These are phyloP conservation scores for Trypanosoma platydactyli DNA, from an alignment of 208 protist genomes.

Conservation along the genomic window DNA sequence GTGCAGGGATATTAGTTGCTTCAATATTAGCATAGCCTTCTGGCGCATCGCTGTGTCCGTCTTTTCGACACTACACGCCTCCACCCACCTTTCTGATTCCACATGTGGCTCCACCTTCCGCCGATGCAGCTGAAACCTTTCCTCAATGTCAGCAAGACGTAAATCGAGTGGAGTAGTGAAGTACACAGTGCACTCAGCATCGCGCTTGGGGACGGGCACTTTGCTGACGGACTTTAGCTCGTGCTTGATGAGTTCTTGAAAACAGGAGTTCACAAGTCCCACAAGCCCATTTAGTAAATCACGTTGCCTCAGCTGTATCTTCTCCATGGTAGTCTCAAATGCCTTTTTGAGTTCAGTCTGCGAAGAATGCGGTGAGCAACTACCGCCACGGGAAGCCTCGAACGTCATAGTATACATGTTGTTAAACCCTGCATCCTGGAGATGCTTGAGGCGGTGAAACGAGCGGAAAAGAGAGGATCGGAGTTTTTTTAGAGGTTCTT, in stretches of 20 bases:
- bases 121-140: constrained; percentile 51
- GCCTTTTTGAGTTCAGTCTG: constrained; percentile 19
- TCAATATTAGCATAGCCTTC: constrained; percentile 35
- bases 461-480: constrained; percentile 47
- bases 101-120: constrained; percentile 32
- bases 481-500: constrained; percentile 37
- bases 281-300: constrained; percentile 53
- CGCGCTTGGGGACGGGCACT: constrained; percentile 19
- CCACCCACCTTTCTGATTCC: constrained; percentile 22
- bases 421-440: constrained; percentile 40
- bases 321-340: constrained; percentile 54
- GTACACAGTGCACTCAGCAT: constrained; percentile 35
- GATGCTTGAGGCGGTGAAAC: constrained; percentile 48
- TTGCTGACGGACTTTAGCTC: constrained; percentile 32
- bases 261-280: constrained; percentile 35
- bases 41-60: constrained; percentile 27
- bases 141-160: constrained; percentile 52
- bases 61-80: constrained; percentile 7
- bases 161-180: constrained; percentile 46
- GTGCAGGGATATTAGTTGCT: constrained; percentile 36
- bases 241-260: constrained; percentile 26
- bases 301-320: constrained; percentile 52
- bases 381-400: constrained; percentile 13
- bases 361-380: not conserved
- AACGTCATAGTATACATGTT: constrained; percentile 40